These are phyloP conservation scores for Candida sanyaensis DNA, from an alignment of 1,139 yeast genomes.

Conservation along the genomic window DNA sequence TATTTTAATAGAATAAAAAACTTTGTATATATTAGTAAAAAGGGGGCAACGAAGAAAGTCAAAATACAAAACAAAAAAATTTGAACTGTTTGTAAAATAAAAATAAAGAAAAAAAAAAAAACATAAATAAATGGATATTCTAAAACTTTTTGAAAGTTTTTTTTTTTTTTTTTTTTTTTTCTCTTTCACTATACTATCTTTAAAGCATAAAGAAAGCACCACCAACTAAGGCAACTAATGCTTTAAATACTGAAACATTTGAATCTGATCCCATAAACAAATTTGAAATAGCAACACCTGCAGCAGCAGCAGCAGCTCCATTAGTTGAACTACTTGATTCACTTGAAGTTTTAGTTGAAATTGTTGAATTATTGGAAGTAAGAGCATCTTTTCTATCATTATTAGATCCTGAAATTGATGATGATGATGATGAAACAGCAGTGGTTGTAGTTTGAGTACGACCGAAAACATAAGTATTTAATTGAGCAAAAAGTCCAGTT, in stretches of 20 bases:
- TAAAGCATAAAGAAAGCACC: conserved; percentile 17
- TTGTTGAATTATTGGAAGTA: conserved; percentile 5
- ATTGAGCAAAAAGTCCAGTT: conserved; percentile 41
- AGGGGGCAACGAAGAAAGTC: too few species aligned
- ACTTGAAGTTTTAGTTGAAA: conserved; percentile 8
- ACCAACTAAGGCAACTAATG: conserved; percentile 21
- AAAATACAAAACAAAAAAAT: too few species aligned
- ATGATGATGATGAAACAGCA: conserved; percentile 10
- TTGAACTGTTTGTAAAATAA: too few species aligned
- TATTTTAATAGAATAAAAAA: too few species aligned
- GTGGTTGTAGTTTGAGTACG: conserved; percentile 23
- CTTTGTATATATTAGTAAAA: too few species aligned
- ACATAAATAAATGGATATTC: background rate
- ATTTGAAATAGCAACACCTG: background rate
- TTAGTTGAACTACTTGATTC: conserved; percentile 11
- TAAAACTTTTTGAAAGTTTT: background rate
- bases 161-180: too few species aligned
- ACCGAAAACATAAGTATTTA: conserved; percentile 38
- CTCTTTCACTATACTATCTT: background rate
- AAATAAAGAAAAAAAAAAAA: too few species aligned
- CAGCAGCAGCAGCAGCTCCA: conserved; percentile 12
- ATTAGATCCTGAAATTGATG: conserved; percentile 3
- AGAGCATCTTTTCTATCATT: conserved; percentile 8
- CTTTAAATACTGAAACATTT: conserved; percentile 17
- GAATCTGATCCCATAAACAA: conserved; percentile 3